phyloP scores from a whole-genome alignment of 345 rosid genomes.

The Arabis hirsuta region DNA sequence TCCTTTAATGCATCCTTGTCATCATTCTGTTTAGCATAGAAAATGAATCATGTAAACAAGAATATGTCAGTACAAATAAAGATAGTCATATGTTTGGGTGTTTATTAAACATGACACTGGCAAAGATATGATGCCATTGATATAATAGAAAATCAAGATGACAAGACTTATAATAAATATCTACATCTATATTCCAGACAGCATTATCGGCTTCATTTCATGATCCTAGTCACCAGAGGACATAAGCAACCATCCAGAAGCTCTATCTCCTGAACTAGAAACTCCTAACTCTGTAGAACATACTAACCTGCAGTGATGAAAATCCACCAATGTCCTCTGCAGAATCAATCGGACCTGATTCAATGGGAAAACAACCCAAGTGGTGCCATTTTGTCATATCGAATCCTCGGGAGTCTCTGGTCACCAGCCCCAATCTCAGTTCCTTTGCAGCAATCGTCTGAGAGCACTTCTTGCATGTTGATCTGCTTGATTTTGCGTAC shows the following conservation, averaged over 20 bases:
- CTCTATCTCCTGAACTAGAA: slow-evolving; percentile 1
- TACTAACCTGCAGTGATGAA: slow-evolving; percentile 63
- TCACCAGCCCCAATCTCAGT: slow-evolving; percentile 63
- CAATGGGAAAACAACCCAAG: slow-evolving; percentile 56
- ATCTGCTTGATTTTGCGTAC: slow-evolving; percentile 81
- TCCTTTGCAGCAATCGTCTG: slow-evolving; percentile 56
- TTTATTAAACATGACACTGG: slow-evolving; percentile 5
- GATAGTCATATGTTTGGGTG: background rate
- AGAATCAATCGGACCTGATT: slow-evolving; percentile 44
- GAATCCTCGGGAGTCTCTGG: slow-evolving; percentile 66
- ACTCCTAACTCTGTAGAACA: background rate
- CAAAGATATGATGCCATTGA: slow-evolving; percentile 1
- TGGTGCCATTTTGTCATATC: slow-evolving; percentile 86
- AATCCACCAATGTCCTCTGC: slow-evolving; percentile 60
- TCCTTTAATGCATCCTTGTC: slow-evolving; percentile 76
- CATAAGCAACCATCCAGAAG: slow-evolving; percentile 21
- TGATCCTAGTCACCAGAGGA: slow-evolving; percentile 17
- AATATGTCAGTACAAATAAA: slow-evolving; percentile 14
- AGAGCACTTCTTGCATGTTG: slow-evolving; percentile 82
- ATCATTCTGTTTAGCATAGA: slow-evolving; percentile 45
- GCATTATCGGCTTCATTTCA: background rate
- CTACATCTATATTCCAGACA: background rate
- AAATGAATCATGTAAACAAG: slow-evolving; percentile 1
- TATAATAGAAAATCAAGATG: background rate
- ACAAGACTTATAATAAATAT: background rate